These are phyloP conservation scores for Dictyostelium purpureum DNA, from an alignment of 78 protist species.

Conservation along the genomic window DNA sequence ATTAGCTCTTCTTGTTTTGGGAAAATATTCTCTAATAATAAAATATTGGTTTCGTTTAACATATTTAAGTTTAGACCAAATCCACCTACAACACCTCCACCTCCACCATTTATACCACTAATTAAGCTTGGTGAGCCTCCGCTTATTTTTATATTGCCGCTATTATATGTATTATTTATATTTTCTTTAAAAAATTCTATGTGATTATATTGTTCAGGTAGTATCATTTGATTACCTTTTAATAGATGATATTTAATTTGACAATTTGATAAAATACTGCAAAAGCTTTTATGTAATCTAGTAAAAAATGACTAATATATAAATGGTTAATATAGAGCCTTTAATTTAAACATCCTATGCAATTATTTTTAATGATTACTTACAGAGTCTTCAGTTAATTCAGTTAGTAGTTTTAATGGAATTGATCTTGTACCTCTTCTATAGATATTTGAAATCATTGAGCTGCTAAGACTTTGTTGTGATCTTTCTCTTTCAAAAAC, in stretches of 20 bases:
- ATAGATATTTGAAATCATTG: constrained; percentile 9
- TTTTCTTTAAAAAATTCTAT: constrained; percentile 10
- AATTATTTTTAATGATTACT: not conserved
- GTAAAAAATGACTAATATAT: not conserved
- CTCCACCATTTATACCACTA: not conserved
- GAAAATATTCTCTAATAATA: constrained; percentile 17
- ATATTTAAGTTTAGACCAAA: not conserved
- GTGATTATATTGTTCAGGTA: constrained; percentile 12
- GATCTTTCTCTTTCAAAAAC: constrained; percentile 27
- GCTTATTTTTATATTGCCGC: not conserved
- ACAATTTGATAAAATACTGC: constrained; percentile 27
- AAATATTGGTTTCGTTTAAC: not conserved
- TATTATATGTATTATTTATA: not conserved
- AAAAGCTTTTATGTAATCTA: constrained; percentile 25
- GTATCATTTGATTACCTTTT: not conserved
- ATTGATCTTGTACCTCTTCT: constrained; percentile 44
- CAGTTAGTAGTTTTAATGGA: constrained; percentile 4
- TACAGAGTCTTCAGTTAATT: constrained; percentile 23
- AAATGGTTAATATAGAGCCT: not conserved
- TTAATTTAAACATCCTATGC: not conserved
- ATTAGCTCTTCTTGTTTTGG: constrained; percentile 19
- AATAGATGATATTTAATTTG: constrained; percentile 22
- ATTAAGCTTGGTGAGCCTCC: not conserved
- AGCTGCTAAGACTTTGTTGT: not conserved
- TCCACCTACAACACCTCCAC: not conserved